Evolutionary conservation across 495 filamentous ascomycete genomes (phyloP), one percentile per base, ranked within the genome.

Genomic region (Aspergillus egyptiacus): DNA sequence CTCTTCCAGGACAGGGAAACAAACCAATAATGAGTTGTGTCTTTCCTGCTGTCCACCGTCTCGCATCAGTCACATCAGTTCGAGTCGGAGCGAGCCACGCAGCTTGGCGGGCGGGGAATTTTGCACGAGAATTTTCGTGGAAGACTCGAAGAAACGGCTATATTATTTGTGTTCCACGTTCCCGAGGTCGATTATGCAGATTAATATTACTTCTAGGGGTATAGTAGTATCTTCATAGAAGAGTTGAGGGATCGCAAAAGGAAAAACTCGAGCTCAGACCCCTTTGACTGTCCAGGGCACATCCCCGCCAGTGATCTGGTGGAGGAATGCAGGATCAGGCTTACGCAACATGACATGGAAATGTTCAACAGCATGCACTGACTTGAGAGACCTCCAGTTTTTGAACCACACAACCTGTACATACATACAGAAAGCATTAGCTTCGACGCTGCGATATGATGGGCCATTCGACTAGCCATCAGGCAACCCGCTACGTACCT

Each of bases 291-390:
- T 65, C 57, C 84, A 56, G 2, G 87, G 82, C 8, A 86, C 70
- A 68, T 95, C 87, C 4, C 84, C 86, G 22, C 76, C 65, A 2
- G 89, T 94, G 54, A 94, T 79, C 51, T 84, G 74, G 51, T 73
- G 65, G 25, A 95, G 58, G 50, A 91, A 88, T 27, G 68, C 76
- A 37, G 71, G 70, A 60, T 88, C 81, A 4, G 89, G 83, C 39
- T 86, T 74, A 64, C 79, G 83, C 35, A 95, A 69, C 87, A 95
- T 90, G 59, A 95, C 85, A 65, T 95, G 89, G 65, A 95, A 93
- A 60, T 95, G 89, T 72, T 95, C 89, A n/a, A 95, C 78, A n/a
- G 85, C 79, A 52, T 87, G 79, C 10, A 95, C 78, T 2, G 80
- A 85, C 65, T 95, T 94, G 51, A 95, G 68, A 2, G 76, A 77